These are phyloP conservation scores for Xerocomellus intermedius DNA, from an alignment of 768 basidiomycete species.

Conservation along the genomic window DNA sequence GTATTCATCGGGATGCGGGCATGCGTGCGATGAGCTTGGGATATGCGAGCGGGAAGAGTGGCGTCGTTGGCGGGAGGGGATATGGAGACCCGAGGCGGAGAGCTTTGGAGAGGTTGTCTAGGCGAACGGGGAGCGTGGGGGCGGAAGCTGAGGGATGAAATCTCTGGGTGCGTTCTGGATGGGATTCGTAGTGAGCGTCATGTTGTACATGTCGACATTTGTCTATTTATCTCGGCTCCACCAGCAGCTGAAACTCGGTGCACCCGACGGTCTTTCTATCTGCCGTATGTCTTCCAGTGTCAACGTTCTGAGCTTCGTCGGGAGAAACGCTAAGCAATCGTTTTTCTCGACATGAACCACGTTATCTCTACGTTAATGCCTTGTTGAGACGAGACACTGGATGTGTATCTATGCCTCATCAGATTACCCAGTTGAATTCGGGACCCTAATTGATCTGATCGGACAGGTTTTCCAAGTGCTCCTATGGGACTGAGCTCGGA, in stretches of 20 bases:
- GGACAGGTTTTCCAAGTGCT: too few species aligned
- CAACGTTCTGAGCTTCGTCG: not conserved
- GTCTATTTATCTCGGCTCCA: not conserved
- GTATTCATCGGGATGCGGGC: conserved; percentile 19
- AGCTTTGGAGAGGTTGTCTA: conserved; percentile 19
- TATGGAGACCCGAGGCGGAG: conserved; percentile 22
- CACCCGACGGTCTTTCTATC: not conserved
- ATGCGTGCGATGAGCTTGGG: conserved; percentile 30
- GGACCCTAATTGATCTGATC: too few species aligned
- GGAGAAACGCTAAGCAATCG: not conserved
- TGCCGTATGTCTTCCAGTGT: not conserved
- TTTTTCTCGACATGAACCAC: not conserved
- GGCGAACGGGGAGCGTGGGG: conserved; percentile 21
- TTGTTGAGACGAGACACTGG: too few species aligned
- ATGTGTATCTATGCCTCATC: too few species aligned
- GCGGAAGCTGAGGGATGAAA: conserved; percentile 7
- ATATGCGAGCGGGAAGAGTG: conserved; percentile 15
- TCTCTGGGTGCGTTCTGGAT: not conserved
- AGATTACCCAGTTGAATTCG: too few species aligned
- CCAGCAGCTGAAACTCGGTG: not conserved
- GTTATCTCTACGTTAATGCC: too few species aligned
- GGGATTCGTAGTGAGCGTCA: not conserved
- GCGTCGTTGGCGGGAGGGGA: not conserved
- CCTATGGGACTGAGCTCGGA: too few species aligned
- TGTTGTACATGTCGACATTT: not conserved